Conservation (phyloP, 1,139 yeast genomes). For the Debaryomyces coudertii region DNA sequence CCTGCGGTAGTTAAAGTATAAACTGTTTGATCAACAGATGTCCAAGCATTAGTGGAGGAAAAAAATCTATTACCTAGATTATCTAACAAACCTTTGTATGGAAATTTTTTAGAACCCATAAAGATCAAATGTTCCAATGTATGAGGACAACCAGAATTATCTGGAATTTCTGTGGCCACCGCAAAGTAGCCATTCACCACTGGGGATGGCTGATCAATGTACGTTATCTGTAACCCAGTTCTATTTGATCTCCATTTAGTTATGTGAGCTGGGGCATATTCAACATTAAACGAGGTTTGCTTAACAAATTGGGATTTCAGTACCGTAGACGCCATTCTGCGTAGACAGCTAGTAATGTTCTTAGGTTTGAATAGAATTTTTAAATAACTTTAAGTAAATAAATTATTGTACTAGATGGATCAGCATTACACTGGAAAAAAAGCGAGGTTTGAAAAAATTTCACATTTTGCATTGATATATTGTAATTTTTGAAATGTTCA, state of each 20-base stretch:
- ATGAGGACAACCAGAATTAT: slow-evolving; percentile 94
- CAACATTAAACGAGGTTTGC: slow-evolving; percentile 57
- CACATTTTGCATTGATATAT: neutral
- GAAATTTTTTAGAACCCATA: slow-evolving; percentile 90
- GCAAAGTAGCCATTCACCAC: slow-evolving; percentile 92
- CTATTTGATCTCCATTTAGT: slow-evolving; percentile 73
- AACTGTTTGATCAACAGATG: slow-evolving; percentile 93
- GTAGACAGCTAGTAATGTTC: slow-evolving; percentile 1
- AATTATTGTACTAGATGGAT: neutral
- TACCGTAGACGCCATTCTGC: slow-evolving; percentile 10
- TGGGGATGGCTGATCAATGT: slow-evolving; percentile 82
- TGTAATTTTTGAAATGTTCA: neutral
- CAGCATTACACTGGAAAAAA: neutral
- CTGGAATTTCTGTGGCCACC: slow-evolving; percentile 86
- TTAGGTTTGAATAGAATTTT: slow-evolving; percentile 6
- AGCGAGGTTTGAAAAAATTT: slow-evolving; percentile 4
- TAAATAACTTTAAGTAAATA: neutral
- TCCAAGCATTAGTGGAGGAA: slow-evolving; percentile 96
- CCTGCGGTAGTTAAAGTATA: slow-evolving; percentile 93
- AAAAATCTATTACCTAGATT: slow-evolving; percentile 82
- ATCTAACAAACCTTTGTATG: slow-evolving; percentile 90
- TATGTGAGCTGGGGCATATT: slow-evolving; percentile 64
- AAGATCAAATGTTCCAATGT: slow-evolving; percentile 93
- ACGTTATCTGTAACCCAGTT: slow-evolving; percentile 81
- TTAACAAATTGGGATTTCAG: slow-evolving; percentile 36